Conservation (phyloP, 768 basidiomycete genomes). For the Termitomyces sp. region DNA sequence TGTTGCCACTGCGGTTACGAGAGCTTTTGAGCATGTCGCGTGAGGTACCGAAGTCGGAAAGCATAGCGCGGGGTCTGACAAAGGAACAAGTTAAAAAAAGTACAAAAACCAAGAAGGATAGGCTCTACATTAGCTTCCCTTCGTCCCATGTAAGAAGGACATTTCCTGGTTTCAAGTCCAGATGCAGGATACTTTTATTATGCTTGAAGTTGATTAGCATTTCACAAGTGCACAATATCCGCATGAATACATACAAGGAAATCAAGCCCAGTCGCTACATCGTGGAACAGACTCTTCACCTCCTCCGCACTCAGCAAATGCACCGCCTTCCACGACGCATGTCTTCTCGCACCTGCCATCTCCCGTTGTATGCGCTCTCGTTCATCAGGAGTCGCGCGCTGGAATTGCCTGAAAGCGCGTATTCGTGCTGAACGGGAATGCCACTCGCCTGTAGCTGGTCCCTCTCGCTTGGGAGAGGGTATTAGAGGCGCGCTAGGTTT, state of each 20-base stretch:
- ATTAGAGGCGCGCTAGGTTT: constrained; percentile 13
- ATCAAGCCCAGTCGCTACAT: constrained; percentile 80
- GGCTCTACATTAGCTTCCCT: constrained; percentile 66
- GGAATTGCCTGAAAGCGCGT: constrained; percentile 67
- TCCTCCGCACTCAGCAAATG: constrained; percentile 85
- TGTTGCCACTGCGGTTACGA: constrained; percentile 79
- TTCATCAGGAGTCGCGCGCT: constrained; percentile 58
- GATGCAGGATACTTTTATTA: constrained; percentile 78
- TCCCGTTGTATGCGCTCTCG: constrained; percentile 53
- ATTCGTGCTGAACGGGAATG: constrained; percentile 69
- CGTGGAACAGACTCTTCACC: constrained; percentile 71
- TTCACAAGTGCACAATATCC: not conserved
- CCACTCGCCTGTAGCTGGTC: constrained; percentile 20
- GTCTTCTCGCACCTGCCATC: constrained; percentile 30
- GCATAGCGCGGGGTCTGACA: constrained; percentile 82
- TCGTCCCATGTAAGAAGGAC: constrained; percentile 92
- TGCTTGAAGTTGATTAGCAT: constrained; percentile 41
- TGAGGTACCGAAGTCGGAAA: constrained; percentile 94
- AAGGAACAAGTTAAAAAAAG: constrained; percentile 1
- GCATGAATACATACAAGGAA: constrained; percentile 61
- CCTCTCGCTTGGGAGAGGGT: not conserved
- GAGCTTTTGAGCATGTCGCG: constrained; percentile 79
- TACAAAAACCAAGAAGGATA: not conserved
- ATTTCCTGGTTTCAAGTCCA: constrained; percentile 93
- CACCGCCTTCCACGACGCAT: constrained; percentile 58